phyloP scores from a whole-genome alignment of 495 filamentous ascomycete genomes.

The Penicillium taxi region DNA sequence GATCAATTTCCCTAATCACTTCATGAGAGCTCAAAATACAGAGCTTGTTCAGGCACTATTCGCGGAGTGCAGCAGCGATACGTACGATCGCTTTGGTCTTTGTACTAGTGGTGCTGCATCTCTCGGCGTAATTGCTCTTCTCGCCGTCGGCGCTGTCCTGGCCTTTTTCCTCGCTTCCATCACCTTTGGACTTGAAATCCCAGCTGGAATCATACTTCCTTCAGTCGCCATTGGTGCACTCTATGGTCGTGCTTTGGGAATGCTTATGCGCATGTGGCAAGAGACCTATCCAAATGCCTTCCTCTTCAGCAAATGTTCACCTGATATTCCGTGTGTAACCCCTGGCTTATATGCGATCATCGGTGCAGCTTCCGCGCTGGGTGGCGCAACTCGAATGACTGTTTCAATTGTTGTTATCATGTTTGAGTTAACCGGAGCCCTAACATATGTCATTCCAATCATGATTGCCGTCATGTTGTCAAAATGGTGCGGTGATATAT shows the following conservation, averaged over 20 bases:
- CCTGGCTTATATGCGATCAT: conserved; percentile 96
- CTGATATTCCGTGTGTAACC: conserved; percentile 84
- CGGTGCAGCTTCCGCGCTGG: conserved; percentile 89
- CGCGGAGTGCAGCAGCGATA: conserved; percentile 71
- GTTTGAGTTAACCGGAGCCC: conserved; percentile 94
- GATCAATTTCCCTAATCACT: conserved; percentile 89
- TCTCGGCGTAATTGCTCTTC: conserved; percentile 65
- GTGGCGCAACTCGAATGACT: conserved; percentile 97
- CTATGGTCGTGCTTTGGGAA: conserved; percentile 84
- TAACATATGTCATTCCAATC: conserved; percentile 95
- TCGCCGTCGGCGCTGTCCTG: conserved; percentile 70
- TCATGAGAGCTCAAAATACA: conserved; percentile 86
- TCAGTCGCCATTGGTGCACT: conserved; percentile 96
- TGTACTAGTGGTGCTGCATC: conserved; percentile 70
- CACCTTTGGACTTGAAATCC: conserved; percentile 95
- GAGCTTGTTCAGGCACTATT: conserved; percentile 90
- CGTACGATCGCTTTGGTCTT: conserved; percentile 78
- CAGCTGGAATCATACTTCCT: conserved; percentile 91
- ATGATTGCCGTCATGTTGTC: conserved; percentile 99
- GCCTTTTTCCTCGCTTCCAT: conserved; percentile 80
- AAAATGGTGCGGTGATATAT: conserved; percentile 98
- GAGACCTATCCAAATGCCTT: conserved; percentile 65
- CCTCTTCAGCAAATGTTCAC: conserved; percentile 72
- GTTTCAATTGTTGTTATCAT: conserved; percentile 97
- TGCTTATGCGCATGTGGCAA: conserved; percentile 85